A percentile compares a stretch with the other conserved stretches of the same genome.
These are phyloP conservation scores for Silybum marianum DNA, from an alignment of 129 eudicot genomes.

Conservation along the genomic window DNA sequence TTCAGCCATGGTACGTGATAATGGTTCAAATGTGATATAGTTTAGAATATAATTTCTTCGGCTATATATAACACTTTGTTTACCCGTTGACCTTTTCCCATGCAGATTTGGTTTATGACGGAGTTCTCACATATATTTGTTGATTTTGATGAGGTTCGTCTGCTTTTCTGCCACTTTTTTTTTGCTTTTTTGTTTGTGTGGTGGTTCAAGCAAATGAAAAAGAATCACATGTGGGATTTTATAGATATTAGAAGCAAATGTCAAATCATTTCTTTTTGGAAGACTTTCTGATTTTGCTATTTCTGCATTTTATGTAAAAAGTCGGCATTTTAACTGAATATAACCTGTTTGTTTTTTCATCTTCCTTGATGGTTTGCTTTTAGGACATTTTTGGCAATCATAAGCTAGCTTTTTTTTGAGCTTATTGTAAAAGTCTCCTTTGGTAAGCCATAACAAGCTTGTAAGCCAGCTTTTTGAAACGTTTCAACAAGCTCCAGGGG, in stretches of 20 bases:
- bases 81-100: slow-evolving; percentile 12
- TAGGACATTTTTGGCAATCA: no score
- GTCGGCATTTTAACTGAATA: not conserved
- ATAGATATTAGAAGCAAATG: not conserved
- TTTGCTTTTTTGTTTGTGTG: not conserved
- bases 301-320: no score
- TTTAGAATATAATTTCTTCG: not conserved
- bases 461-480: not conserved
- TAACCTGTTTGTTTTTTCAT: not conserved
- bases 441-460: no score
- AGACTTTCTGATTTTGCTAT: not conserved
- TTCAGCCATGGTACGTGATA: slow-evolving; percentile 81
- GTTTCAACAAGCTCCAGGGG: not conserved
- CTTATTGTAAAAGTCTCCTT: no score
- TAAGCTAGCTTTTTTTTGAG: no score
- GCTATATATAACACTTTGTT: not conserved
- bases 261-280: not conserved
- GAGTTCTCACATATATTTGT: slow-evolving; percentile 81
- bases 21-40: slow-evolving; percentile 11
- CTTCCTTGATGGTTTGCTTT: not conserved
- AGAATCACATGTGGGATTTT: not conserved
- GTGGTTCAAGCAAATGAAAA: not conserved
- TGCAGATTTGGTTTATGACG: slow-evolving; percentile 96
- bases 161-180: not conserved
- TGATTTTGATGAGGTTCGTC: slow-evolving; percentile 74